phyloP scores from a whole-genome alignment of 148 eudicot species.

The Camellia sinensis region DNA sequence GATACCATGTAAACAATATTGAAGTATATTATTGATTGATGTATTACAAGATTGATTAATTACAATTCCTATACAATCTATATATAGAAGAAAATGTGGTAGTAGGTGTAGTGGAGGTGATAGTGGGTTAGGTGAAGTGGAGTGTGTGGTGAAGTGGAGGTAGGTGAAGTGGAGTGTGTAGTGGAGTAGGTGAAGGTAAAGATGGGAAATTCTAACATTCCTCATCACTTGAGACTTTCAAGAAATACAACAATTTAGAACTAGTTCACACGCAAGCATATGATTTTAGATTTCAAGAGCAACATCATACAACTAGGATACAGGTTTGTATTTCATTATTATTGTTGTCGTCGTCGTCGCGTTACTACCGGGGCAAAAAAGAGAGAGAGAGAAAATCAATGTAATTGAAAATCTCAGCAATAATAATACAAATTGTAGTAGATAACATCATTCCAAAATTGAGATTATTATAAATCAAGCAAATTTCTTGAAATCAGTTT shows the following conservation, averaged over 20 bases:
- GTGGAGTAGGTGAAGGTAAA: too few species aligned
- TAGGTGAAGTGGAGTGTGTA: too few species aligned
- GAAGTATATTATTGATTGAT: too few species aligned
- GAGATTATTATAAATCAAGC: neutral
- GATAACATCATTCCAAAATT: neutral
- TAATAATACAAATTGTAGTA: too few species aligned
- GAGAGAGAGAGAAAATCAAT: neutral
- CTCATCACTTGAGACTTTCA: neutral
- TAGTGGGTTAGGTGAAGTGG: too few species aligned
- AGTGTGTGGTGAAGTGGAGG: too few species aligned
- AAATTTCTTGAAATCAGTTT: neutral
- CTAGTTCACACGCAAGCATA: neutral
- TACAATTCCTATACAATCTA: too few species aligned
- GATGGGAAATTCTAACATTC: too few species aligned
- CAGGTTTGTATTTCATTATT: neutral
- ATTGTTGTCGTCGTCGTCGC: neutral
- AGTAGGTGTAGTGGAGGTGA: too few species aligned
- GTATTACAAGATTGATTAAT: too few species aligned
- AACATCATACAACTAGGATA: neutral
- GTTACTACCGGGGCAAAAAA: neutral
- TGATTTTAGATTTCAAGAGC: neutral
- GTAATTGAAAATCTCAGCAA: neutral
- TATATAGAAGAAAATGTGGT: too few species aligned
- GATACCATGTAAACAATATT: too few species aligned
- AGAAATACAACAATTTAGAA: neutral